Conservation (phyloP, 306 rosid species). For the Glycine tomentella region DNA sequence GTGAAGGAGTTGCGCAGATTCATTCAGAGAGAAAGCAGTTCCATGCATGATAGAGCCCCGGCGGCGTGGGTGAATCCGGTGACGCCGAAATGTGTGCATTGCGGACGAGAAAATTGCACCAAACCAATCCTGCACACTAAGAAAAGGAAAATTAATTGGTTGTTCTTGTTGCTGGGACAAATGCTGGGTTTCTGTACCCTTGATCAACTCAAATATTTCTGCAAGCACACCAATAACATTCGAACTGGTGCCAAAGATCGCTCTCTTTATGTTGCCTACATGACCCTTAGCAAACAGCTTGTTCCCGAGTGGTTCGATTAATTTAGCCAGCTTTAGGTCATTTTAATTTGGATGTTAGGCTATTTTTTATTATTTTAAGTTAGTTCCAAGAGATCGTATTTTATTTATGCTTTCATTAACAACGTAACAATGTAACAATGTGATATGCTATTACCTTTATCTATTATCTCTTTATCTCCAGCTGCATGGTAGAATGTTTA, state of each 20-base stretch:
- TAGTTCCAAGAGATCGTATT: too few relatives aligned
- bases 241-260: slow-evolving; percentile 36
- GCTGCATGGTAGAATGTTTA: too few relatives aligned
- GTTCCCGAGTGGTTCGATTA: background rate
- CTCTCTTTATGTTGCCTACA: background rate
- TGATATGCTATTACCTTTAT: too few relatives aligned
- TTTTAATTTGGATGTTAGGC: background rate
- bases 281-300: background rate
- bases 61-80: slow-evolving; percentile 50
- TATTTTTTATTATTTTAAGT: too few relatives aligned
- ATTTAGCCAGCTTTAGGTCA: background rate
- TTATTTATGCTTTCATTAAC: too few relatives aligned
- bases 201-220: slow-evolving; percentile 4
- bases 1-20: background rate
- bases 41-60: slow-evolving; percentile 60
- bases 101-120: slow-evolving; percentile 44
- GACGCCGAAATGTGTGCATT: slow-evolving; percentile 47
- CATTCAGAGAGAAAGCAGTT: background rate
- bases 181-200: slow-evolving; percentile 61
- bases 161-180: slow-evolving; percentile 65
- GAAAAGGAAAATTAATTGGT: slow-evolving; percentile 59
- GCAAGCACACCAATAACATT: background rate
- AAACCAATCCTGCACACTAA: slow-evolving; percentile 51
- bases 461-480: too few relatives aligned
- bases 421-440: too few relatives aligned